Evolutionary conservation across 495 filamentous ascomycete species (phyloP).

Genomic region (Daldinia caldariorum): DNA sequence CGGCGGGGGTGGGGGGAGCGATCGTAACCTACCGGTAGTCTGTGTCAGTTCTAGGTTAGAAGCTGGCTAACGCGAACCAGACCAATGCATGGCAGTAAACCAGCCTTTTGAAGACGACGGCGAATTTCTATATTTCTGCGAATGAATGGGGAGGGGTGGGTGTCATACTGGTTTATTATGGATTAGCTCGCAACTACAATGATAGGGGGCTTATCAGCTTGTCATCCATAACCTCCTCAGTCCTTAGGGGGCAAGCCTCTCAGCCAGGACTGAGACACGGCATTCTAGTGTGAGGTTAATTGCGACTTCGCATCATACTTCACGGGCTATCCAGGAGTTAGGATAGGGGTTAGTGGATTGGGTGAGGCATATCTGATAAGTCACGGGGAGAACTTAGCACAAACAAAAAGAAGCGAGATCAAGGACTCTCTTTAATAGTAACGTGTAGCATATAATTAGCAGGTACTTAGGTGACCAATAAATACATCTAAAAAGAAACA

Average conservation of each 20-base stretch:
- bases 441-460: background rate
- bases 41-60: background rate
- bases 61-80: conserved; percentile 13
- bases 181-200: background rate
- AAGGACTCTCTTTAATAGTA: background rate
- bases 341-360: background rate
- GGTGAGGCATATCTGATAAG: background rate
- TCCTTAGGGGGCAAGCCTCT: background rate
- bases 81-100: conserved; percentile 23
- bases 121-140: conserved; percentile 37
- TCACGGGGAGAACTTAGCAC: background rate
- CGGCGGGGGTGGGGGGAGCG: background rate
- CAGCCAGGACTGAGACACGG: background rate
- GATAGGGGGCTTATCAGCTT: background rate
- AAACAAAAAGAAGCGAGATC: background rate
- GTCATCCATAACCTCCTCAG: background rate
- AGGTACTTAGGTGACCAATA: background rate
- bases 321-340: background rate
- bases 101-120: conserved; percentile 23
- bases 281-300: background rate
- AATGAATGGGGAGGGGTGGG: conserved; percentile 7
- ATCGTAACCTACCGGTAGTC: background rate
- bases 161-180: background rate
- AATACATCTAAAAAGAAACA: background rate
- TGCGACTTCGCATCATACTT: background rate